Conservation (phyloP, 2,329 filamentous ascomycete species). For the Rhinocladiella similis region DNA sequence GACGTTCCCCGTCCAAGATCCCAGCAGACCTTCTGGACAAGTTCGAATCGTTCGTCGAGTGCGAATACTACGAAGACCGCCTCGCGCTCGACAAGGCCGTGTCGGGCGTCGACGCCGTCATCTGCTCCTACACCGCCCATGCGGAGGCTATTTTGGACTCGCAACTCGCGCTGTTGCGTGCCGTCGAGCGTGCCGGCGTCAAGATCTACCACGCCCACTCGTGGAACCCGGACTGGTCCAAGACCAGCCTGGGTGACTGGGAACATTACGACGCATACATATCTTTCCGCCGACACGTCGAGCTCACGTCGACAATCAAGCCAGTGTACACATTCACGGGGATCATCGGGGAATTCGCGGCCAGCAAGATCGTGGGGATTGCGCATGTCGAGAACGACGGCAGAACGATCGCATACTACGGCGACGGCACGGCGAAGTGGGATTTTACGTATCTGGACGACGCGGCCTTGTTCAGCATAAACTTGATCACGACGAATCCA, state of each 20-base stretch:
- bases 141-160: conserved; percentile 36
- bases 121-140: conserved; percentile 33
- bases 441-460: conserved; percentile 5
- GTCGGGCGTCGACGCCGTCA: conserved; percentile 38
- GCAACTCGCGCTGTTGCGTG: conserved; percentile 39
- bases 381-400: not conserved
- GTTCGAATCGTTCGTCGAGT: conserved; percentile 34
- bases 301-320: conserved; percentile 30
- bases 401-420: not conserved
- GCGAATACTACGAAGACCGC: conserved; percentile 33
- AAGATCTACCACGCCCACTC: conserved; percentile 32
- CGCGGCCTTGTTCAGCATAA: conserved; percentile 1
- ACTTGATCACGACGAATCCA: conserved; percentile 1
- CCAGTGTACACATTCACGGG: conserved; percentile 37
- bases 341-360: conserved; percentile 31
- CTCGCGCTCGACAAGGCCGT: conserved; percentile 36
- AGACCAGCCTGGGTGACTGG: conserved; percentile 28
- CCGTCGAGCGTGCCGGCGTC: conserved; percentile 38
- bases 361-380: not conserved
- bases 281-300: conserved; percentile 31
- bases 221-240: conserved; percentile 39
- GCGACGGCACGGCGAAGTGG: not conserved
- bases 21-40: conserved; percentile 8
- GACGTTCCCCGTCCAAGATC: conserved; percentile 35
- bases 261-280: conserved; percentile 39